Conservation (phyloP, 2,329 filamentous ascomycete species). For the Pseudogymnoascus sp. region DNA sequence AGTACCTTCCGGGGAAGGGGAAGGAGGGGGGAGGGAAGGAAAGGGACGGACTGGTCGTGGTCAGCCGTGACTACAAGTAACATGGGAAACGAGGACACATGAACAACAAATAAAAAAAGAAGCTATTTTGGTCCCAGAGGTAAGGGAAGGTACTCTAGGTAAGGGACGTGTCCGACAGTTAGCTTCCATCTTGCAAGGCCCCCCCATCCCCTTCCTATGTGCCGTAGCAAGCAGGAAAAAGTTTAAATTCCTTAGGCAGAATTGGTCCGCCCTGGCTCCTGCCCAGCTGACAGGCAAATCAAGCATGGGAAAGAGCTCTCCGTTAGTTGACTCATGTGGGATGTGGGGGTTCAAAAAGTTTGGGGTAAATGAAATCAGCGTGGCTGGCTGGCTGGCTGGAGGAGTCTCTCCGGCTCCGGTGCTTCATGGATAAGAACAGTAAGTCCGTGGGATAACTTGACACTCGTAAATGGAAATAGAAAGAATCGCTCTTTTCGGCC, state of each 20-base stretch:
- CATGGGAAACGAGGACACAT: neutral
- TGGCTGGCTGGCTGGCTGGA: neutral
- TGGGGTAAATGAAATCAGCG: neutral
- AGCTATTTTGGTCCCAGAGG: neutral
- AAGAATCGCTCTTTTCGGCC: neutral
- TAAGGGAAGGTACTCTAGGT: neutral
- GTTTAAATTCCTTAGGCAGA: neutral
- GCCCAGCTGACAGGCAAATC: slow-evolving; percentile 6
- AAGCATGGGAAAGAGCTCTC: neutral
- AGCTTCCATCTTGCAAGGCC: neutral
- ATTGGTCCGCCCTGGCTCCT: neutral
- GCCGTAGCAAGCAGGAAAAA: neutral
- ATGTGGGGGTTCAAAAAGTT: neutral
- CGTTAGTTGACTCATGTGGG: neutral
- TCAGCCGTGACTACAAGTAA: too few relatives aligned
- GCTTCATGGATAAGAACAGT: neutral
- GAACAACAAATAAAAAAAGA: neutral
- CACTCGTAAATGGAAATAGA: neutral
- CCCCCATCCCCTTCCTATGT: neutral
- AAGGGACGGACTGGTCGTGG: too few relatives aligned
- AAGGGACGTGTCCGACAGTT: neutral
- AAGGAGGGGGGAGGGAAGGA: too few relatives aligned
- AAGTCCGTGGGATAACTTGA: neutral
- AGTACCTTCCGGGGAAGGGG: too few relatives aligned
- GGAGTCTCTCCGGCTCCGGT: neutral